Evolutionary conservation across 202 grass and related monocot genomes (phyloP).

Genomic region (Schoenoplectus triqueter): DNA sequence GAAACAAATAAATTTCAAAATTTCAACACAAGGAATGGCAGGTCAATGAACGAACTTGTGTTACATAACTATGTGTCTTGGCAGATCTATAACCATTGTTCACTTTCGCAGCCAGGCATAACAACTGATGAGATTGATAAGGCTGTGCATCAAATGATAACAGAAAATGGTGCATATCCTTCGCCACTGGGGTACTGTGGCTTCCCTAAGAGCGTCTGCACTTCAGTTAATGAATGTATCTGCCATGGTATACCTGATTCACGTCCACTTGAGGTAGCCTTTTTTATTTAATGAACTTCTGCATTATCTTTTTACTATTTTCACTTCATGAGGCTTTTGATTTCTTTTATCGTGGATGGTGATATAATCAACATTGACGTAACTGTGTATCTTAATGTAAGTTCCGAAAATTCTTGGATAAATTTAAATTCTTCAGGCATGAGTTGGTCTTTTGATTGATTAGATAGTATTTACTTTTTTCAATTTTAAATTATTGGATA

Average conservation of each 20-base stretch:
- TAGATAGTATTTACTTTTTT: not conserved
- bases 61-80: not conserved
- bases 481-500: conserved; percentile 24
- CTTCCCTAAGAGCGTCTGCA: conserved; percentile 92
- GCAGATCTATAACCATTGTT: conserved; percentile 21
- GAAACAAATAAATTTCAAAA: not conserved
- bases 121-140: conserved; percentile 98
- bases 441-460: not conserved
- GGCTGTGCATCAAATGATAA: conserved; percentile 93
- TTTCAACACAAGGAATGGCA: not conserved
- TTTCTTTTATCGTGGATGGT: conserved; percentile 58
- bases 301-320: conserved; percentile 2
- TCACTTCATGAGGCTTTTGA: not conserved
- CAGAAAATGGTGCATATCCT: conserved; percentile 92
- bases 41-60: not conserved
- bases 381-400: conserved; percentile 96
- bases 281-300: conserved; percentile 9
- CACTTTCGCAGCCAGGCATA: conserved; percentile 81
- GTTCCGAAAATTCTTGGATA: conserved; percentile 25
- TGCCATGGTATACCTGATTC: conserved; percentile 98
- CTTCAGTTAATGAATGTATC: conserved; percentile 97
- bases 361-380: conserved; percentile 98
- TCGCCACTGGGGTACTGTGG: conserved; percentile 91
- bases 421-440: not conserved
- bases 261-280: conserved; percentile 77